These are phyloP conservation scores for Phoma sp. DNA, from an alignment of 2,329 filamentous ascomycete genomes.

Conservation along the genomic window DNA sequence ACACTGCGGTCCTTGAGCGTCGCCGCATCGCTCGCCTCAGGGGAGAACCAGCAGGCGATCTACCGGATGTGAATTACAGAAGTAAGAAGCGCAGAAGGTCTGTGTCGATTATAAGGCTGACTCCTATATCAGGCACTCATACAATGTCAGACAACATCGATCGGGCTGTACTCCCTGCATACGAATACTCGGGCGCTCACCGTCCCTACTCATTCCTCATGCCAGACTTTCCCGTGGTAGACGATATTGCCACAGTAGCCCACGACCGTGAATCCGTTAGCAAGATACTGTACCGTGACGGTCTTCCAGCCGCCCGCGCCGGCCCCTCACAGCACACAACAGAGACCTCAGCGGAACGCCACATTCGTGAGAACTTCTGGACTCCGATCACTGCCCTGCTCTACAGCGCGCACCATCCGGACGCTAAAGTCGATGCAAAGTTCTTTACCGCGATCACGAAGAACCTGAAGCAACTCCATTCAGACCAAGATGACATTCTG, in stretches of 20 bases:
- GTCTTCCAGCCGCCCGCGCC: background rate
- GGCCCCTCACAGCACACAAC: background rate
- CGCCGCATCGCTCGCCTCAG: conserved; percentile 40
- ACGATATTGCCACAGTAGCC: conserved; percentile 15
- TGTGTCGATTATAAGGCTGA: conserved; percentile 12
- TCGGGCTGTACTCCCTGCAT: conserved; percentile 31
- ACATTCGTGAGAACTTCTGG: conserved; percentile 3
- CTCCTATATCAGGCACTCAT: conserved; percentile 20
- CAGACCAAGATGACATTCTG: conserved; percentile 19
- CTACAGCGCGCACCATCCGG: conserved; percentile 1
- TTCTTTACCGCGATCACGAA: conserved; percentile 6
- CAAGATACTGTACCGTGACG: conserved; percentile 23
- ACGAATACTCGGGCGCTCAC: conserved; percentile 15
- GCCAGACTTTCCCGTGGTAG: conserved; percentile 16
- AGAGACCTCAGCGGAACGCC: background rate
- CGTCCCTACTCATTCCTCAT: conserved; percentile 20
- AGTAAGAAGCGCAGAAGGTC: conserved; percentile 21
- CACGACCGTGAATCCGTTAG: conserved; percentile 14
- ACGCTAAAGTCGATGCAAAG: background rate
- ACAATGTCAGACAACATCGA: conserved; percentile 39
- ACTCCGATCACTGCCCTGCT: conserved; percentile 6
- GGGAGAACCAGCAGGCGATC: conserved; percentile 29
- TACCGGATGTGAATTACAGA: conserved; percentile 23
- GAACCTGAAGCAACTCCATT: conserved; percentile 15
- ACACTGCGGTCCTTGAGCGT: conserved; percentile 39